Conservation (phyloP, 106 monocot genomes). For the Phalaenopsis aphrodite region DNA sequence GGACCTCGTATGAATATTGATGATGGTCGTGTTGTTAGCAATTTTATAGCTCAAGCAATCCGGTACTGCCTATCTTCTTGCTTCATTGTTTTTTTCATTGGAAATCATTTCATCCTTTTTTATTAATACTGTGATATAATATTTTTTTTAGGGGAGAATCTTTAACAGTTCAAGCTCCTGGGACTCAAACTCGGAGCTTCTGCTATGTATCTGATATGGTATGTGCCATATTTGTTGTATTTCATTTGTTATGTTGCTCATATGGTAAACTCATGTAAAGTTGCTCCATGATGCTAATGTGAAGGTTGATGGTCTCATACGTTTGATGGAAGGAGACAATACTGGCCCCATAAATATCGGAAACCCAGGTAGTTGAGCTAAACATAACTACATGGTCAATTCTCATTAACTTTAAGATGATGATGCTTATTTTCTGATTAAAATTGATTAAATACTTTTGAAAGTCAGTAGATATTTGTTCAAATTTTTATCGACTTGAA, state of each 20-base stretch:
- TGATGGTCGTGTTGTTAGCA: constrained; percentile 97
- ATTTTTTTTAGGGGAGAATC: constrained; percentile 54
- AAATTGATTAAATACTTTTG: background rate
- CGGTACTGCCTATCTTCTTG: constrained; percentile 29
- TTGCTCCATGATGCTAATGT: background rate
- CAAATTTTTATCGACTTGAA: no score
- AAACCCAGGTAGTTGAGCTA: constrained; percentile 54
- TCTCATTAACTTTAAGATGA: background rate
- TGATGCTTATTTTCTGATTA: background rate
- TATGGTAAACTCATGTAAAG: background rate
- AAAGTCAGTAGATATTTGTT: background rate
- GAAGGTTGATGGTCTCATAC: constrained; percentile 71
- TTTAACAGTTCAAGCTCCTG: constrained; percentile 85
- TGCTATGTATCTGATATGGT: constrained; percentile 99
- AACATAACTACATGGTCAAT: background rate
- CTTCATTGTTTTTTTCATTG: background rate
- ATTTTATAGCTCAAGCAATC: constrained; percentile 96
- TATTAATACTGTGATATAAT: background rate
- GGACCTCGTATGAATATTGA: constrained; percentile 99
- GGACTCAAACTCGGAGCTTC: constrained; percentile 95
- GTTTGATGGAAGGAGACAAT: constrained; percentile 80
- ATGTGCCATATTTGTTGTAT: background rate
- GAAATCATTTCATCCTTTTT: background rate
- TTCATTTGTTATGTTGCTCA: background rate
- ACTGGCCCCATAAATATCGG: constrained; percentile 97